Conservation (phyloP, 2,329 filamentous ascomycete genomes). For the Tolypocladium nubicola region DNA sequence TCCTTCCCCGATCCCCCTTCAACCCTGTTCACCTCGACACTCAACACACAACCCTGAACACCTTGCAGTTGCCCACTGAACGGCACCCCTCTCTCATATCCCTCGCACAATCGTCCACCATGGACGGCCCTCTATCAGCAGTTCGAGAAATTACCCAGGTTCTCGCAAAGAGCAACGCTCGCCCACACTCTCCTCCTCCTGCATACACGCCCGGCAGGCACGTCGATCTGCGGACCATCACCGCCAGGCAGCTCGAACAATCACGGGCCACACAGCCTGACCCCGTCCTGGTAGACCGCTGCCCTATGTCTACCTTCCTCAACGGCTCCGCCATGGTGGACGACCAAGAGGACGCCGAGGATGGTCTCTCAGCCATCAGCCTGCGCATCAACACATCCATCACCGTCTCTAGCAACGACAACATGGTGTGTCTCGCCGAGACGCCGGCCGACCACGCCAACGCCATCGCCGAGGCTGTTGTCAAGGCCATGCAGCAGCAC, state of each 20-base stretch:
- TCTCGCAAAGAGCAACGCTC: neutral
- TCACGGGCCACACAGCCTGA: slow-evolving; percentile 1
- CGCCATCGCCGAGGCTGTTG: slow-evolving; percentile 32
- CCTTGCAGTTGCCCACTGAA: neutral
- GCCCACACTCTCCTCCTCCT: slow-evolving; percentile 13
- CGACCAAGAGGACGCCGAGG: slow-evolving; percentile 7
- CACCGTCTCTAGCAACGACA: slow-evolving; percentile 34
- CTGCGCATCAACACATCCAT: slow-evolving; percentile 38
- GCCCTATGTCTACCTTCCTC: neutral
- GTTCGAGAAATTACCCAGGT: neutral
- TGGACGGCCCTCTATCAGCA: neutral
- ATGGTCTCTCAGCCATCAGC: slow-evolving; percentile 26
- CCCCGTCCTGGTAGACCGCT: neutral
- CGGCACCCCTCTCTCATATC: neutral
- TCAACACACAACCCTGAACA: neutral
- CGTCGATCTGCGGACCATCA: slow-evolving; percentile 7
- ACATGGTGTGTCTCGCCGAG: slow-evolving; percentile 32
- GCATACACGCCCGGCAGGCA: slow-evolving; percentile 16
- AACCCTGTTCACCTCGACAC: neutral
- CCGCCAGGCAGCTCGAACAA: slow-evolving; percentile 8
- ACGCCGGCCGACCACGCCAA: slow-evolving; percentile 28
- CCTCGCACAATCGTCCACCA: neutral
- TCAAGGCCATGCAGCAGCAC: slow-evolving; percentile 31
- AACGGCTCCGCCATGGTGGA: slow-evolving; percentile 7
- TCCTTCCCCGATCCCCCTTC: neutral